phyloP scores from a whole-genome alignment of 2,329 filamentous ascomycete genomes.

The Bipolaris bicolor region DNA sequence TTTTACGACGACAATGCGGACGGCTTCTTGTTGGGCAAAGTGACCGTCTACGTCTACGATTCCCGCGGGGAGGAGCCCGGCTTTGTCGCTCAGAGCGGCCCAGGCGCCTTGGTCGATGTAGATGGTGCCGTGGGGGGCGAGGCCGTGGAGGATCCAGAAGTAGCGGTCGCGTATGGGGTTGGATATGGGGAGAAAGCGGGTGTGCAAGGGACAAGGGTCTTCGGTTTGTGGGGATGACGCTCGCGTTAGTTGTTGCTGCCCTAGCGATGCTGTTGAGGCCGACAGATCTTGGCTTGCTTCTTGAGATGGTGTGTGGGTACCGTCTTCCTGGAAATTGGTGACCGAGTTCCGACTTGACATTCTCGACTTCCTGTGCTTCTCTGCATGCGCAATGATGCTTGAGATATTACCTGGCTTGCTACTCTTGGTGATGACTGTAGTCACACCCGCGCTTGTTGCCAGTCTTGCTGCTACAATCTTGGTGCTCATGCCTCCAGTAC shows the following conservation, averaged over 20 bases:
- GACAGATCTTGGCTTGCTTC: constrained; percentile 29
- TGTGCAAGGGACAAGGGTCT: constrained; percentile 71
- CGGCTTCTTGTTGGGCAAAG: constrained; percentile 92
- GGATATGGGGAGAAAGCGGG: constrained; percentile 79
- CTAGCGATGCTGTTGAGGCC: constrained; percentile 30
- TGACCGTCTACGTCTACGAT: constrained; percentile 85
- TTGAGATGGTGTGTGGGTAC: constrained; percentile 28
- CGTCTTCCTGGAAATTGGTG: constrained; percentile 39
- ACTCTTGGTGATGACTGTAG: constrained; percentile 91
- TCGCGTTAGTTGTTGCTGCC: constrained; percentile 37
- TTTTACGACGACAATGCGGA: constrained; percentile 81
- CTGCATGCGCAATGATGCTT: constrained; percentile 82
- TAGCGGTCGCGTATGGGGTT: constrained; percentile 17
- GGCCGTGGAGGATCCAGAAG: constrained; percentile 87
- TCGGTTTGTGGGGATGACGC: constrained; percentile 29
- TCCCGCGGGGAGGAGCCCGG: constrained; percentile 87
- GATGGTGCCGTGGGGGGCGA: constrained; percentile 85
- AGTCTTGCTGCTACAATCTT: constrained; percentile 94
- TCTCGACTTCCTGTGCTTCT: constrained; percentile 61
- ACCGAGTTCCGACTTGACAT: constrained; percentile 38
- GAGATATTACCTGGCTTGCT: constrained; percentile 92
- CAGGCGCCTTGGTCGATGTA: constrained; percentile 94
- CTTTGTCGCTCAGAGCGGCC: constrained; percentile 78
- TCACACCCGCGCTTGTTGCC: constrained; percentile 92
- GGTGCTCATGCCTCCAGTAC: constrained; percentile 96